These are phyloP conservation scores for Astrothelium subdiscretum DNA, from an alignment of 495 filamentous ascomycete species.

Conservation along the genomic window DNA sequence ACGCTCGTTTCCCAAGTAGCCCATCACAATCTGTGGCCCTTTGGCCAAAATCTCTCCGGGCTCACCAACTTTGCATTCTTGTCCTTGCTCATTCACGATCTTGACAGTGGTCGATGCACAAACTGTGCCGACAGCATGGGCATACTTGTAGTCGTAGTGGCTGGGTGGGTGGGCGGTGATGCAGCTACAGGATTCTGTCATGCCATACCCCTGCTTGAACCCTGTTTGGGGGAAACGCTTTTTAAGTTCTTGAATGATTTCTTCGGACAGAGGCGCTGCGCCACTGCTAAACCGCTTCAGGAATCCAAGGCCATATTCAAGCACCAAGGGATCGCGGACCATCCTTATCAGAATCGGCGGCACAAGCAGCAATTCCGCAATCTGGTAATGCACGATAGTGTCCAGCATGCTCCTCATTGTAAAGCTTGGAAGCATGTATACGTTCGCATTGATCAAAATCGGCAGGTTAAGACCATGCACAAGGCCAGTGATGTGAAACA, in stretches of 20 bases:
- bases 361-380: constrained; percentile 52
- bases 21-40: constrained; percentile 47
- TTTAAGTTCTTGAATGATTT: constrained; percentile 47
- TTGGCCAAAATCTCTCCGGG: constrained; percentile 51
- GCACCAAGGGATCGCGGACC: constrained; percentile 49
- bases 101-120: constrained; percentile 50
- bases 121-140: constrained; percentile 48
- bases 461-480: constrained; percentile 51
- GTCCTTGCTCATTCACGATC: constrained; percentile 41
- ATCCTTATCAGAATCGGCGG: constrained; percentile 60
- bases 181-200: constrained; percentile 55
- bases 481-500: constrained; percentile 45
- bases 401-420: constrained; percentile 45
- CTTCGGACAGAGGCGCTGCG: constrained; percentile 53
- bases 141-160: constrained; percentile 44
- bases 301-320: constrained; percentile 46
- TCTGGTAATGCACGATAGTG: constrained; percentile 38
- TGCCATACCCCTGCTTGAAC: constrained; percentile 58
- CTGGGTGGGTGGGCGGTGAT: constrained; percentile 47
- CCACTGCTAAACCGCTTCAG: constrained; percentile 44
- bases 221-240: constrained; percentile 49
- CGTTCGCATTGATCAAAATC: constrained; percentile 42
- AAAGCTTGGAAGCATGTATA: constrained; percentile 49
- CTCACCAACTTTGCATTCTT: constrained; percentile 35
- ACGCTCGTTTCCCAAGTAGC: constrained; percentile 42